Base-by-base conservation (phyloP, 306 rosid genomes). In the Cyclanthera cordifolia region DNA sequence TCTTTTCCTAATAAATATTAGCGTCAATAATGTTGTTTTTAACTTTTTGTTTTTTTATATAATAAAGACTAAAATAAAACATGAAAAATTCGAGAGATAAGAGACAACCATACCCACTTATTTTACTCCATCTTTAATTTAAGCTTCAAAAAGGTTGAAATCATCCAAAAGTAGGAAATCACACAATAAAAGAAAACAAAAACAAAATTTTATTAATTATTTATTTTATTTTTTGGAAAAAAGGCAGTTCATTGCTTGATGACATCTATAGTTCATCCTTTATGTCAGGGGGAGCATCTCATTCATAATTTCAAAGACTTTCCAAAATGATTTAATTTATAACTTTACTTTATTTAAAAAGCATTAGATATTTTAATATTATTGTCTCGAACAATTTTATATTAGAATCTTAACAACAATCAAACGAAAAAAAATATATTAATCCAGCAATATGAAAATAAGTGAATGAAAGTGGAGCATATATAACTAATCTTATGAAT, bases 191-290 rank as follows among this genome's bases (percentile, higher is more conserved):
- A 1, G 0, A 52, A 19, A 8, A n/a, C 4, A 13, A 17, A 49
- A 16, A 48, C 0, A 1, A 6, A 50, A 1, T 0, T 15, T 15
- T 30, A 8, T 58, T 30, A 24, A 55, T 58, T 28, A 58, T 28
- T 58, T 7, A 2, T n/a, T 30, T 16, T 32, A 30, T 7, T 32
- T 58, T 58, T 28, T 28, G 4, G 13, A n/a, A 16, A 58, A 58
- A 58, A 58, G 23, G 23, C 12, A 57, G 43, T 27, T 57, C 46
- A 32, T 30, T 58, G 66, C 15, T 58, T 58, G 47, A 32, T 58
- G 66, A 58, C 66, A 58, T 58, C 45, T 58, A 45, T 58, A 58
- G 37, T 58, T 58, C 66, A 2, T 9, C 24, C 14, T 32, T 58
- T 58, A 32, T 58, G 47, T 24, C 24, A 58, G 3, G 5, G 6